Base-by-base conservation (phyloP, 331 rosid genomes). In the Pyrus hybrid region DNA sequence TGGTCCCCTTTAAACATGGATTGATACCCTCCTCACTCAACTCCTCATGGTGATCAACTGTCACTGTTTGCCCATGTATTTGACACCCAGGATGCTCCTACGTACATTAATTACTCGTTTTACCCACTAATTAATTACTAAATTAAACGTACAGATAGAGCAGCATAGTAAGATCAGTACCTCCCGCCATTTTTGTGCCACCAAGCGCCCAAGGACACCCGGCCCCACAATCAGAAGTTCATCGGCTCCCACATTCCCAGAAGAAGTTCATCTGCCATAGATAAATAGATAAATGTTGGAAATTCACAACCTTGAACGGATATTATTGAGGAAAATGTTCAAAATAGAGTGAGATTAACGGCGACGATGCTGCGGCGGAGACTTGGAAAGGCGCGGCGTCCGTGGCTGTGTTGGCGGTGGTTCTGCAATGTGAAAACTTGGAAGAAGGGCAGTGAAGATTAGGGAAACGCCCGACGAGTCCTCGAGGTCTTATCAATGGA, bases 181-280 rank as follows among this genome's bases (percentile, higher is more conserved):
- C 98, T 91, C 71, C 30, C 86, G 86, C 98, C 98, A 93, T 78
- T 85, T 80, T 37, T 89, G 77, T 18, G 97, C 98, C 0, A 93
- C 95, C 57, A 91, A 82, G 64, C 98, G 95, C 58, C 97, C 98
- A 18, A 93, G 93, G 78, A 91, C 90, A 1, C 98, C 98, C 0
- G 98, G 97, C 74, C 98, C 98, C 16, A 91, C 95, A n/a, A 93
- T 84, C 16, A 93, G 81, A 54, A 93, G 84, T 70, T 91, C 91
- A 8, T 87, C 76, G 8, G 82, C 78, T 73, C 89, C 88, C 49
- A 89, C 77, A 25, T 67, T 4, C 9, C 68, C 81, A 64, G 90
- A 79, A 70, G 84, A 73, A 13, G 87, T 74, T n/a, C n/a, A n/a
- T n/a, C n/a, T n/a, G n/a, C 41, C 37, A 10, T 3, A 33, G 5